Conservation (phyloP, 1,284 basidiomycete species). For the Spongispora temasekensis region DNA sequence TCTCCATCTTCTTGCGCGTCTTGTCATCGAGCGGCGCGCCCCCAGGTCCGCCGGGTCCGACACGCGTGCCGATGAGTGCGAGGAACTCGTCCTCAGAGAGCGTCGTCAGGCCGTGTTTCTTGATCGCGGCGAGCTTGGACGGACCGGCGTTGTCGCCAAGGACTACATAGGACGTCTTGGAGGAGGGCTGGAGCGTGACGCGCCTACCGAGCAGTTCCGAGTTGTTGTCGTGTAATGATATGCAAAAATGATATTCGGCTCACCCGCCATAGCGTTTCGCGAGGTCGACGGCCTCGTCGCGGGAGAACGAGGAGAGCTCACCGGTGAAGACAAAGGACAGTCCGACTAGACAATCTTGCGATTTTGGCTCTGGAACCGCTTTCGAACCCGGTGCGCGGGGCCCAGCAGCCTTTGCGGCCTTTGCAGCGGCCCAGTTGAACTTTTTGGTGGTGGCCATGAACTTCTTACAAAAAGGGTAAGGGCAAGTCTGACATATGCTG, state of each 20-base stretch:
- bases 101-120: constrained; percentile 76
- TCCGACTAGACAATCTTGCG: constrained; percentile 81
- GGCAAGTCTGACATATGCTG: too few relatives aligned
- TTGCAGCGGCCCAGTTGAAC: constrained; percentile 64
- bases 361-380: constrained; percentile 72
- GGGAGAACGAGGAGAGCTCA: constrained; percentile 83
- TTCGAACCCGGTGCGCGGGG: constrained; percentile 82
- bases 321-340: constrained; percentile 96
- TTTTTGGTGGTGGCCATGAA: constrained; percentile 10
- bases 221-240: too few relatives aligned
- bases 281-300: constrained; percentile 86
- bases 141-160: constrained; percentile 88
- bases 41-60: constrained; percentile 40
- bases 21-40: constrained; percentile 67
- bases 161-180: constrained; percentile 89
- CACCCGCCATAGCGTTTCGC: constrained; percentile 94
- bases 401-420: constrained; percentile 67
- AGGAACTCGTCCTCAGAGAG: constrained; percentile 90
- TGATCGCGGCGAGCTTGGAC: constrained; percentile 83
- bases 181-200: constrained; percentile 86
- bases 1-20: constrained; percentile 78
- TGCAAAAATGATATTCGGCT: too few relatives aligned
- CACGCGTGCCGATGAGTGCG: constrained; percentile 72
- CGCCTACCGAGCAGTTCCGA: too few relatives aligned
- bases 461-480: background rate